Conservation (phyloP, 2,329 filamentous ascomycete species). For the Corniculantispora saksenae region DNA sequence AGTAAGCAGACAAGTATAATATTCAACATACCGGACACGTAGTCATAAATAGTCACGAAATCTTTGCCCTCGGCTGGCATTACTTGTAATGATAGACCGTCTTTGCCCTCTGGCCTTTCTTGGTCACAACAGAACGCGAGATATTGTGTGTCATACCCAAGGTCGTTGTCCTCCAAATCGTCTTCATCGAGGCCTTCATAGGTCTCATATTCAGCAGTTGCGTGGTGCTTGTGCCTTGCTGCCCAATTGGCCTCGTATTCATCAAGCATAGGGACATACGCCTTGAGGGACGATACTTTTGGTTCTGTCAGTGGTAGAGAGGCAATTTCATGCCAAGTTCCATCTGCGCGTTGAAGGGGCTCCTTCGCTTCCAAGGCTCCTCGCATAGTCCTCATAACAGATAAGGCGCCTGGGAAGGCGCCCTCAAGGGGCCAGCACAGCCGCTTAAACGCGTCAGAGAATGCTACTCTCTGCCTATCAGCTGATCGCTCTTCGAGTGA, state of each 20-base stretch:
- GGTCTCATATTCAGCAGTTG: slow-evolving; percentile 23
- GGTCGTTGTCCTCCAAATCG: slow-evolving; percentile 25
- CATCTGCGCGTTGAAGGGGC: slow-evolving; percentile 12
- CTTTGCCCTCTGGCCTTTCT: slow-evolving; percentile 27
- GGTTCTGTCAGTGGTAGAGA: slow-evolving; percentile 30
- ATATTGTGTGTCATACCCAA: slow-evolving; percentile 24
- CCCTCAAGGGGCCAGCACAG: slow-evolving; percentile 9
- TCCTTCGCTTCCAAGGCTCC: slow-evolving; percentile 10
- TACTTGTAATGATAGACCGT: slow-evolving; percentile 25
- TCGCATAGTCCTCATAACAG: slow-evolving; percentile 13
- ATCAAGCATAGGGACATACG: slow-evolving; percentile 26
- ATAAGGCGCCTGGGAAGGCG: slow-evolving; percentile 1
- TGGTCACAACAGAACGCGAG: slow-evolving; percentile 29
- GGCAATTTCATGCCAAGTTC: slow-evolving; percentile 30
- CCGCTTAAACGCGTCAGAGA: not conserved
- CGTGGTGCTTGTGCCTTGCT: slow-evolving; percentile 25
- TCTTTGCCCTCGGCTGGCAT: slow-evolving; percentile 26
- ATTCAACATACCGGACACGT: slow-evolving; percentile 17
- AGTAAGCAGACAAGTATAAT: not conserved
- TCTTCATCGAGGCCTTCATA: slow-evolving; percentile 25
- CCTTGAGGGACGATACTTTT: slow-evolving; percentile 31
- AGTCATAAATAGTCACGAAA: slow-evolving; percentile 31
- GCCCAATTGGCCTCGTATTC: slow-evolving; percentile 29
- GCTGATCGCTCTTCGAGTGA: slow-evolving; percentile 7
- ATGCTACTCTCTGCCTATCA: slow-evolving; percentile 3